Conservation (phyloP, 306 rosid species). For the Phaseolus lunatus region DNA sequence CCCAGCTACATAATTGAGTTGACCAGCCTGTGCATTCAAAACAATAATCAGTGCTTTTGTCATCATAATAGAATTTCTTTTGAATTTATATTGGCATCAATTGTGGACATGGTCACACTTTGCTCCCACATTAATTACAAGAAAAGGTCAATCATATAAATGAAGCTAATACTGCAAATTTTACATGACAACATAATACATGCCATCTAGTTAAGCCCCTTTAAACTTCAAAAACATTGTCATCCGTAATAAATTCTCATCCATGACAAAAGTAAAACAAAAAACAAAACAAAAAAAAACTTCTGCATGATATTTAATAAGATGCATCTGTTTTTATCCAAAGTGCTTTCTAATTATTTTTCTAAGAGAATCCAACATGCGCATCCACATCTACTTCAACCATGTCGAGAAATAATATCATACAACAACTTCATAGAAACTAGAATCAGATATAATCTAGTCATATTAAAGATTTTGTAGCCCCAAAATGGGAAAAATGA, state of each 20-base stretch:
- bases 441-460: not conserved
- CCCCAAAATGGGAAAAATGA: not conserved
- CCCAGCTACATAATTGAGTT: slow-evolving; percentile 64
- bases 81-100: not conserved
- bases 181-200: slow-evolving; percentile 7
- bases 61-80: slow-evolving; percentile 15
- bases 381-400: slow-evolving; percentile 13
- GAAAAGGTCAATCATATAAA: slow-evolving; percentile 17
- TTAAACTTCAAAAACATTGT: not conserved
- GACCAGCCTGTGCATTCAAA: slow-evolving; percentile 65
- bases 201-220: not conserved
- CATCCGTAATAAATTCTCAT: no score
- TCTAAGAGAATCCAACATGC: not conserved
- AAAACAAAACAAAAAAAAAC: not conserved
- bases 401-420: not conserved
- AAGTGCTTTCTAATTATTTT: not conserved
- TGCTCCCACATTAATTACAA: slow-evolving; percentile 1
- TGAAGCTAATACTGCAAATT: not conserved
- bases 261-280: not conserved
- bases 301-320: slow-evolving; percentile 13
- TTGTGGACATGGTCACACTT: not conserved
- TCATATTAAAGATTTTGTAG: not conserved
- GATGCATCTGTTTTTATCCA: not conserved
- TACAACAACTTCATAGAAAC: not conserved
- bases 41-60: slow-evolving; percentile 36